These are phyloP conservation scores for Anaeromyces robustus DNA, from an alignment of 192 early-diverging fungal species.

Conservation along the genomic window DNA sequence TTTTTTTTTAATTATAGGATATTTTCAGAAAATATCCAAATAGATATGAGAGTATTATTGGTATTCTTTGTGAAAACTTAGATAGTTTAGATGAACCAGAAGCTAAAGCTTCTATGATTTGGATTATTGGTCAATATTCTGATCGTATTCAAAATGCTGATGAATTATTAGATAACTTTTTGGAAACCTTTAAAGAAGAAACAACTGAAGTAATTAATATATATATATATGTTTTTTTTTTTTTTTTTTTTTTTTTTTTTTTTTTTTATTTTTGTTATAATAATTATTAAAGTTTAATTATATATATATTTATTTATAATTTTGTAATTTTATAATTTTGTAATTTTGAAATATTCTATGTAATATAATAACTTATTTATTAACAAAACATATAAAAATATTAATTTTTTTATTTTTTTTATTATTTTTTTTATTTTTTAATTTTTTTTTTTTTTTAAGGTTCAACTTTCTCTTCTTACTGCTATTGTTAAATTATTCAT, in stretches of 20 bases:
- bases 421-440: not conserved
- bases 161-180: constrained; percentile 56
- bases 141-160: constrained; percentile 70
- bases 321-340: too few relatives aligned
- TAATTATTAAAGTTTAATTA: too few relatives aligned
- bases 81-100: constrained; percentile 82
- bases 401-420: too few relatives aligned
- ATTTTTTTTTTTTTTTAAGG: constrained; percentile 17
- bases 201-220: constrained; percentile 46
- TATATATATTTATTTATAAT: too few relatives aligned
- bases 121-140: constrained; percentile 95
- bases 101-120: constrained; percentile 77
- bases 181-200: constrained; percentile 82
- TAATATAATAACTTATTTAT: too few relatives aligned
- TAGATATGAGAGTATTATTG: constrained; percentile 68
- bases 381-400: too few relatives aligned
- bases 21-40: constrained; percentile 90
- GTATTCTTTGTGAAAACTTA: constrained; percentile 74
- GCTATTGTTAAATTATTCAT: constrained; percentile 89
- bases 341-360: too few relatives aligned
- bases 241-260: constrained; percentile 2
- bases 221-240: not conserved
- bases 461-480: constrained; percentile 83
- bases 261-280: not conserved
- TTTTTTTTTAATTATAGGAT: constrained; percentile 23